phyloP scores from a whole-genome alignment of 805 yeast species.

The Ogataea methylovora region DNA sequence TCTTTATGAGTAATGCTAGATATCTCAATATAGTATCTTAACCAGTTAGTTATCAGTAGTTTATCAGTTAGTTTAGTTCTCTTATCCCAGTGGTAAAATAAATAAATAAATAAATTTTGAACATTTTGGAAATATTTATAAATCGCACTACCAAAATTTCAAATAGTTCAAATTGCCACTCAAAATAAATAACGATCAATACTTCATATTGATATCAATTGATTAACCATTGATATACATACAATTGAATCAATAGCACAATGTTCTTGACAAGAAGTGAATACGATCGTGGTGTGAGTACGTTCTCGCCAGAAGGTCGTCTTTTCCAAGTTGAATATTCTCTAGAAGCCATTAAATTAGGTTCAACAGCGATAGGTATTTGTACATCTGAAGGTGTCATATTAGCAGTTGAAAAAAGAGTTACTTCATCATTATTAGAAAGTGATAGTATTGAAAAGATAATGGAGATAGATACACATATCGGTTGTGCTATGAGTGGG shows the following conservation, averaged over 20 bases:
- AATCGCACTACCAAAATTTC: too few relatives aligned
- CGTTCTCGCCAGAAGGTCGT: slow-evolving; percentile 98
- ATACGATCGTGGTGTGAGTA: slow-evolving; percentile 97
- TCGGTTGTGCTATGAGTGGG: slow-evolving; percentile 99
- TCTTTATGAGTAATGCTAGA: too few relatives aligned
- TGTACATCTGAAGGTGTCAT: slow-evolving; percentile 94
- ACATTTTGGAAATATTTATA: too few relatives aligned
- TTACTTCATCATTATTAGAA: slow-evolving; percentile 86
- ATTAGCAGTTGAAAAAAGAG: slow-evolving; percentile 94
- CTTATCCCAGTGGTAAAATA: too few relatives aligned
- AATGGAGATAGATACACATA: slow-evolving; percentile 86
- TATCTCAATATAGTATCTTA: too few relatives aligned
- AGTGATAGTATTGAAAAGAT: slow-evolving; percentile 92
- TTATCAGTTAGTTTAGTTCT: too few relatives aligned
- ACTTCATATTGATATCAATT: not conserved
- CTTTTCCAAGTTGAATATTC: slow-evolving; percentile 97
- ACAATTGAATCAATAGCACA: slow-evolving; percentile 1
- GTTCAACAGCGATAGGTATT: slow-evolving; percentile 98
- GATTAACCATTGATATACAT: not conserved
- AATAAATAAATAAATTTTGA: too few relatives aligned
- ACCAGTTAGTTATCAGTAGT: too few relatives aligned
- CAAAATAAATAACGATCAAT: not conserved
- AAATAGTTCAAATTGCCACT: not conserved
- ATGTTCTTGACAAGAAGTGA: slow-evolving; percentile 99
- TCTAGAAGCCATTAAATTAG: slow-evolving; percentile 90